Evolutionary conservation across 345 rosid genomes (phyloP), one percentile per base, ranked within the genome.

Genomic region (Moringa oleifera): DNA sequence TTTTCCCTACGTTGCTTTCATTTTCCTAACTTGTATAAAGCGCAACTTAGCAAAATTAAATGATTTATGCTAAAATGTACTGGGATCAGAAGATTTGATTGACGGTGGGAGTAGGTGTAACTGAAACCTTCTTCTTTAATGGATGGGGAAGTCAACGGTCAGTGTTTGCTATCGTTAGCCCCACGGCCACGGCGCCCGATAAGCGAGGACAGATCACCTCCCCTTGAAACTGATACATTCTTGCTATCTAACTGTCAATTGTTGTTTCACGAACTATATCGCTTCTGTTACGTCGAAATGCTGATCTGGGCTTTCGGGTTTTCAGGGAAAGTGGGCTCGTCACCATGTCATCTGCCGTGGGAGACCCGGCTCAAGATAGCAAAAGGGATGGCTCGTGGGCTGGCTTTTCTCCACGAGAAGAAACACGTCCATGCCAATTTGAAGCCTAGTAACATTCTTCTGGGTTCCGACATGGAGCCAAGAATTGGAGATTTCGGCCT

Each of bases 401-500:
- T 94, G 18, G 68, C 79, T 0, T 88, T 77, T 61, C 86, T 94
- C 51, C 97, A 94, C 51, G 99, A 94, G 50, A 90, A 85, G 80
- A 90, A 83, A 71, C 89, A 88, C 7, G 88, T 94, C 41, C 92
- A 94, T 28, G 97, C 88, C 20, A 94, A 90, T 68, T 73, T 94
- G 58, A 94, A 90, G 79, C 99, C 97, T 58, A 78, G 94, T 45
- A 88, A 94, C 57, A 82, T 94, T 57, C 89, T 94, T 2, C 68
- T 94, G 75, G 88, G 90, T 20, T 11, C 69, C 0, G 81, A 90
- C 49, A 79, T 86, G 91, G 96, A 88, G 67, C 99, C 99, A 2
- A 82, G 68, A 57, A 73, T 94, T 0, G 95, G 96, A 1, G 96
- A 94, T 68, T 90, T 94, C 31, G 97, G 99, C 20, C 92, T 94